Percentiles rank a stretch among this genome's conserved stretches.
Conservation (phyloP, 768 basidiomycete genomes). For the Mycena galopus region DNA sequence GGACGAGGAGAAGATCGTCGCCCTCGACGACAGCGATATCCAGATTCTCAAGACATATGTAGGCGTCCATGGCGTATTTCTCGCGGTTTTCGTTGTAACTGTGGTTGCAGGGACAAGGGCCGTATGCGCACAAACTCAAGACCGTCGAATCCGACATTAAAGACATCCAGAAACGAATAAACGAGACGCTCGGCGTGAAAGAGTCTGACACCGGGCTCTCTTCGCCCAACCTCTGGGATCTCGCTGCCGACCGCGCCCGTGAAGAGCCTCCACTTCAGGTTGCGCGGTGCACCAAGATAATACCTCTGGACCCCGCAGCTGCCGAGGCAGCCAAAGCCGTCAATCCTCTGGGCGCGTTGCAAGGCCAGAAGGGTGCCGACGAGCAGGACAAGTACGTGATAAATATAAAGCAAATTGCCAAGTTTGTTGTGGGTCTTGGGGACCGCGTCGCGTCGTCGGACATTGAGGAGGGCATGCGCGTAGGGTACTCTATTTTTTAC, state of each 20-base stretch:
- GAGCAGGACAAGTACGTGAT: slow-evolving; percentile 99
- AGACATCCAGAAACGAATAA: slow-evolving; percentile 96
- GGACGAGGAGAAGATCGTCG: slow-evolving; percentile 92
- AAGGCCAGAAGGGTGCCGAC: slow-evolving; percentile 96
- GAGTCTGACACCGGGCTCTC: slow-evolving; percentile 98
- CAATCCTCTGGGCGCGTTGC: slow-evolving; percentile 80
- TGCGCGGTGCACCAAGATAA: slow-evolving; percentile 98
- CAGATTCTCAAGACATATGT: slow-evolving; percentile 99
- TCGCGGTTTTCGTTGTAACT: slow-evolving; percentile 3
- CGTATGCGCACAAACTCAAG: slow-evolving; percentile 91
- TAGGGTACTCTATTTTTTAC: slow-evolving; percentile 73
- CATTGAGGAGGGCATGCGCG: slow-evolving; percentile 99
- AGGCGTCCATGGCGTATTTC: slow-evolving; percentile 41
- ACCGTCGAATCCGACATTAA: slow-evolving; percentile 93
- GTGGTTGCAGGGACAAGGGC: slow-evolving; percentile 90
- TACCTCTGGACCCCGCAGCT: slow-evolving; percentile 81
- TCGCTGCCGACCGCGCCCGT: slow-evolving; percentile 90
- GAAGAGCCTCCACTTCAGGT: slow-evolving; percentile 97
- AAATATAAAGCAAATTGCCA: slow-evolving; percentile 99
- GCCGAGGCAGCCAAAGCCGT: slow-evolving; percentile 85
- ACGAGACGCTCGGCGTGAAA: slow-evolving; percentile 98
- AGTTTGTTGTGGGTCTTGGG: slow-evolving; percentile 97
- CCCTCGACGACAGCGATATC: slow-evolving; percentile 97
- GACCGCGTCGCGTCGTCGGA: slow-evolving; percentile 98
- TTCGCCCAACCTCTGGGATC: slow-evolving; percentile 97